Conservation (phyloP, 345 rosid genomes). For the Durio zibethinus region DNA sequence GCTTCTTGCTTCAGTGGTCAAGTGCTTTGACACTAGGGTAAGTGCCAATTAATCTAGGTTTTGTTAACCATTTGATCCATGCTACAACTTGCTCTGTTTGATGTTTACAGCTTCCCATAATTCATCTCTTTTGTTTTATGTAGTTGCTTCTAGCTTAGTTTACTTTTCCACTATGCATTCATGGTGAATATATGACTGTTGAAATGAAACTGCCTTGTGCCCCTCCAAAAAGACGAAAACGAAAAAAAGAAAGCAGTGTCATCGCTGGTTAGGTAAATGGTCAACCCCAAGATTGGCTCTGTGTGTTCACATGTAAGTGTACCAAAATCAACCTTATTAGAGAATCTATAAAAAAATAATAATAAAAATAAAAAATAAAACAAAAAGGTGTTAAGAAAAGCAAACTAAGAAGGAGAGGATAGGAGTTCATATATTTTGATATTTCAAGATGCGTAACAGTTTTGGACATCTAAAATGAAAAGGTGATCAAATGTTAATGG, state of each 20-base stretch:
- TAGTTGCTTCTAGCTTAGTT: background rate
- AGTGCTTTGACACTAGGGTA: conserved; percentile 97
- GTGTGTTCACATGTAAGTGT: background rate
- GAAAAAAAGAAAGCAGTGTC: background rate
- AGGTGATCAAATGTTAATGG: background rate
- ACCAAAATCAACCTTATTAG: background rate
- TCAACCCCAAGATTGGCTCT: background rate
- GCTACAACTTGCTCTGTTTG: background rate
- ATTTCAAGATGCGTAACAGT: background rate
- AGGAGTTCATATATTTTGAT: background rate
- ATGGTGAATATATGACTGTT: background rate
- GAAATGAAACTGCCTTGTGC: background rate
- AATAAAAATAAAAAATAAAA: too few relatives aligned
- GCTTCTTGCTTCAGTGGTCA: conserved; percentile 97
- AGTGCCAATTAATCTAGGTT: background rate
- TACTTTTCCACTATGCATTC: background rate
- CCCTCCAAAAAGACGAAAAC: background rate
- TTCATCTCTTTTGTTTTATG: background rate
- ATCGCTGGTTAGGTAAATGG: background rate
- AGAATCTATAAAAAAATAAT: background rate
- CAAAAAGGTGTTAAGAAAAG: background rate
- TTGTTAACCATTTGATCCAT: background rate
- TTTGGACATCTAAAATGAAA: background rate
- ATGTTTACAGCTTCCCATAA: background rate
- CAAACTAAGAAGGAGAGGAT: background rate